Evolutionary conservation across 2,329 filamentous ascomycete genomes (phyloP), one percentile per base, ranked within the genome.

Genomic region (Claviceps sorghi): DNA sequence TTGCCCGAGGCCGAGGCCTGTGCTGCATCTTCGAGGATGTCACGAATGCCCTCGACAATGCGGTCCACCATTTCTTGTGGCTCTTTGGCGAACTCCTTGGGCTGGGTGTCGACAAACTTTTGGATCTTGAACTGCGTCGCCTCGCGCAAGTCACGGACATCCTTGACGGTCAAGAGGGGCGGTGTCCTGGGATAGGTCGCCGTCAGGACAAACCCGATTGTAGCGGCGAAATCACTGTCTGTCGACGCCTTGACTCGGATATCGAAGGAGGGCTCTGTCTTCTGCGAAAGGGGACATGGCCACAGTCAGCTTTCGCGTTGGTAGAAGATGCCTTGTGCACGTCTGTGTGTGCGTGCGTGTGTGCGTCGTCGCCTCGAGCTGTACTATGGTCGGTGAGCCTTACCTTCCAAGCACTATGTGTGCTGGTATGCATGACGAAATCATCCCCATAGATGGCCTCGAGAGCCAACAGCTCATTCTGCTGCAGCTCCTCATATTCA

Each of bases 371-470:
- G 5, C 15, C 15, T 38, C 36, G 17, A 17, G 5, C 34, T 15
- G 34, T 1, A 36, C 34, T n/a, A 36, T 15, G 34, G 2, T 36
- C 11, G 15, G 11, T 11, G 47, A 32, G 9, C 47, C 73, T 62
- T 75, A 88, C 86, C 75, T 94, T 89, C 91, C 91, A 97, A 42
- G 89, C 90, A 59, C 80, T 77, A 55, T 82, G 79, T 54, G 78
- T 78, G 49, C 79, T 78, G 61, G 84, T 79, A 60, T 88, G 79
- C 64, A 84, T 81, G 59, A 84, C 76, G 63, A 88, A 96, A 63
- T 96, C 90, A 54, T 95, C 88, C 58, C 83, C 84, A 64, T 93
- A 97, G 49, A 97, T 94, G 43, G 91, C 86, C 61, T 85, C 78
- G 54, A 97, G 75, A 45, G 83, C 91, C 64, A 93, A 79, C 53